Conservation (phyloP, 2,329 filamentous ascomycete species). For the Hymenoscyphus infarciens region DNA sequence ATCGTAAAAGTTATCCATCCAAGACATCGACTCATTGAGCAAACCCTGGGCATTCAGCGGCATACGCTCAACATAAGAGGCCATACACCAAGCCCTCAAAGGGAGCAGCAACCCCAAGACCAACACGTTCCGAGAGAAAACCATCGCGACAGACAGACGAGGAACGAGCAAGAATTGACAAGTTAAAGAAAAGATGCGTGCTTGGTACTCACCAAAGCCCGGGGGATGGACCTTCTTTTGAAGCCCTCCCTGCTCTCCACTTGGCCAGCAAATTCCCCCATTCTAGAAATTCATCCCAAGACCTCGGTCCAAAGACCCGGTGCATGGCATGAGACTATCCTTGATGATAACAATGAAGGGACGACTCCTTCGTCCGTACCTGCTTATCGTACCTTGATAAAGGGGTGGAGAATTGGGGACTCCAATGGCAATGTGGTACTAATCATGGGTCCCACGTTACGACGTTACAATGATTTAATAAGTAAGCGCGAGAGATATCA, state of each 20-base stretch:
- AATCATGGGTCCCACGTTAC: conserved; percentile 2
- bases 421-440: neutral
- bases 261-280: neutral
- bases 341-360: neutral
- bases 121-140: neutral
- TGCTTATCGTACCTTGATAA: neutral
- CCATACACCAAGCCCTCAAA: neutral
- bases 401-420: neutral
- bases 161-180: neutral
- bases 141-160: neutral
- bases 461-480: neutral
- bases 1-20: conserved; percentile 56
- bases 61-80: conserved; percentile 21
- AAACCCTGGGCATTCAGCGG: conserved; percentile 37
- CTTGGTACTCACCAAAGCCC: neutral
- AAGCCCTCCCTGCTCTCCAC: neutral
- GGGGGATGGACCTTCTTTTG: neutral
- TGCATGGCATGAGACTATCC: no score
- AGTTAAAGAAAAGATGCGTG: neutral
- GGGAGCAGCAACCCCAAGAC: neutral
- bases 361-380: neutral
- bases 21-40: conserved; percentile 50
- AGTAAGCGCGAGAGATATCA: neutral
- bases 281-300: neutral
- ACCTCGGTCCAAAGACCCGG: neutral